Base-by-base conservation (phyloP, 2,329 filamentous ascomycete species). In the Pseudopyricularia javanii region DNA sequence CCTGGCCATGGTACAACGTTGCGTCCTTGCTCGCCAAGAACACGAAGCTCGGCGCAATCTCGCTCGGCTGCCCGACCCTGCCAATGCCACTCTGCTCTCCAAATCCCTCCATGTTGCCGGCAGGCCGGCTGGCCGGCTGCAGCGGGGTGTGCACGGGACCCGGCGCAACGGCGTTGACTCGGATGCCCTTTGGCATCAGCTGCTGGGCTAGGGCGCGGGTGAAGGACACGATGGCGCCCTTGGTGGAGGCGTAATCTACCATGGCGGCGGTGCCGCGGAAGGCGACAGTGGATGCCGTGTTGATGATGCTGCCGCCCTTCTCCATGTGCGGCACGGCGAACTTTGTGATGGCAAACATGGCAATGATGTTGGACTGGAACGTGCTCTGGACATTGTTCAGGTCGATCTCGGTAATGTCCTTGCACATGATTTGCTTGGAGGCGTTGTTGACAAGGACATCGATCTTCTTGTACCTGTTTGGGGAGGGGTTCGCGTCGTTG, bases 221-320 rank as follows among this genome's bases (percentile, higher is more conserved):
- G 57, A 82, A 81, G 0, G 73, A 72, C 2, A 73, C 69, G 53
- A 82, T 79, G 24, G 78, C 77, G 7, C 76, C 78, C 59, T 83
- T 82, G 6, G 76, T 80, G 1, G 76, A 65, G 3, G 73, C 68
- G 57, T 81, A 82, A 60, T 82, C 79, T 2, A 80, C 62, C 66
- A 79, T 72, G 17, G 61, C 55, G 0, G 63, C 56, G 3, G 74
- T 76, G 1, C 78, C 77, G 53, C 75, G 69, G 63, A 79, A 80
- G 1, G 74, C 86, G 65, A 91, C 91, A 64, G 93, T 83, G 32
- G 85, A 90, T 47, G 86, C 83, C 64, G 88, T 90, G 72, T 91
- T 93, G 75, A 94, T 89, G 65, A 94, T 89, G 26, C 34, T 43
- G 26, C 50, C 50, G n/a, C 50, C 50, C 50, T 51, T 51, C 34